These are phyloP conservation scores for Aspergillus piperis DNA, from an alignment of 2,329 filamentous ascomycete genomes.

Conservation along the genomic window DNA sequence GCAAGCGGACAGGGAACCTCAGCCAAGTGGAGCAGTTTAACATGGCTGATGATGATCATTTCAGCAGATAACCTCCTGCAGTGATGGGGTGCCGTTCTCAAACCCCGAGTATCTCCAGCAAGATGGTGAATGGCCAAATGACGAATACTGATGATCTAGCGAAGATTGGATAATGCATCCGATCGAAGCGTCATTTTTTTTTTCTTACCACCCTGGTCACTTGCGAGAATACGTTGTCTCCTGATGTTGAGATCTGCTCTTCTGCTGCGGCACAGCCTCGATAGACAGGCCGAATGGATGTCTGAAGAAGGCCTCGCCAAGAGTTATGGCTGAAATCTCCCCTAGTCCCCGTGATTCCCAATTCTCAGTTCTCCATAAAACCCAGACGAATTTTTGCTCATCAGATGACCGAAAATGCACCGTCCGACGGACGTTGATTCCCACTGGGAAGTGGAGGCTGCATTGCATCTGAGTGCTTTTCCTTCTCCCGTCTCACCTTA, in stretches of 20 bases:
- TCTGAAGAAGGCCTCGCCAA: slow-evolving; percentile 1
- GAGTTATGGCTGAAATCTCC: background rate
- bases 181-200: background rate
- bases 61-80: background rate
- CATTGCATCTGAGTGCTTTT: slow-evolving; percentile 1
- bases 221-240: background rate
- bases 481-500: background rate
- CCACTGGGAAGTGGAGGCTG: slow-evolving; percentile 1
- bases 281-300: background rate
- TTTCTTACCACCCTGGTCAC: background rate
- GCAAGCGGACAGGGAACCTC: background rate
- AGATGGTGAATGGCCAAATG: background rate
- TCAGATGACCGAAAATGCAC: slow-evolving; percentile 4
- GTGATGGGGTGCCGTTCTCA: background rate
- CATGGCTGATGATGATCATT: background rate
- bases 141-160: background rate
- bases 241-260: background rate
- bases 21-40: background rate
- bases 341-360: background rate
- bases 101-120: background rate
- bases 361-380: background rate
- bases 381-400: background rate
- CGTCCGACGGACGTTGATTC: background rate
- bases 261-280: background rate
- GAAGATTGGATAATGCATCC: background rate